Evolutionary conservation across 768 basidiomycete species (phyloP).

Genomic region (Tulasnella sp.): DNA sequence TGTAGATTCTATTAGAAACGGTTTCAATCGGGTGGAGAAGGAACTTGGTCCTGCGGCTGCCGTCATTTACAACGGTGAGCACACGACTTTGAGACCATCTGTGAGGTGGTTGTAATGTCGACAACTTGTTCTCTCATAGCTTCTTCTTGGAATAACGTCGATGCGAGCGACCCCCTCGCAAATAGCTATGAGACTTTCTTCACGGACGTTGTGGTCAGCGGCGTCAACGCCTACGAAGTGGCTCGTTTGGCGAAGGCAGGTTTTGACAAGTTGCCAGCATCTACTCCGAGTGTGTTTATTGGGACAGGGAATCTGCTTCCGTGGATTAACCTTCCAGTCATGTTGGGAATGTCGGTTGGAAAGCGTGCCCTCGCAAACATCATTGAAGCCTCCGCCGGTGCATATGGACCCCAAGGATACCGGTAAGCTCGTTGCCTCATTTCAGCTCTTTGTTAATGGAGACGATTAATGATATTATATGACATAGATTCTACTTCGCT

Average conservation of each 20-base stretch:
- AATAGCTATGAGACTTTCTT: neutral
- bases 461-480: neutral
- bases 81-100: neutral
- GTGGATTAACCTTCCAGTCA: neutral
- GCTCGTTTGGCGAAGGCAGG: constrained; percentile 4
- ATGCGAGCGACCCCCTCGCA: neutral
- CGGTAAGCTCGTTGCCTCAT: neutral
- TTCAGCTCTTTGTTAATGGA: neutral
- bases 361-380: constrained; percentile 15
- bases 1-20: neutral
- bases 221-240: constrained; percentile 7
- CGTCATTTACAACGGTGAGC: constrained; percentile 27
- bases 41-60: constrained; percentile 19
- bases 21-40: constrained; percentile 13
- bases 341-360: neutral
- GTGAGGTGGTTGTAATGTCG: too few species aligned
- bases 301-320: constrained; percentile 21
- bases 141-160: neutral
- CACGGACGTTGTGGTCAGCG: neutral
- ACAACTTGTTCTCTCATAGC: neutral
- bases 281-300: neutral
- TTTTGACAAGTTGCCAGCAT: constrained; percentile 9
- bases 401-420: constrained; percentile 24
- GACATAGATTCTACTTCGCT: constrained; percentile 24
- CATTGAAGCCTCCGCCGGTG: constrained; percentile 1